Evolutionary conservation across 1,284 basidiomycete species (phyloP).

Genomic region (Laetiporus sulphureus): DNA sequence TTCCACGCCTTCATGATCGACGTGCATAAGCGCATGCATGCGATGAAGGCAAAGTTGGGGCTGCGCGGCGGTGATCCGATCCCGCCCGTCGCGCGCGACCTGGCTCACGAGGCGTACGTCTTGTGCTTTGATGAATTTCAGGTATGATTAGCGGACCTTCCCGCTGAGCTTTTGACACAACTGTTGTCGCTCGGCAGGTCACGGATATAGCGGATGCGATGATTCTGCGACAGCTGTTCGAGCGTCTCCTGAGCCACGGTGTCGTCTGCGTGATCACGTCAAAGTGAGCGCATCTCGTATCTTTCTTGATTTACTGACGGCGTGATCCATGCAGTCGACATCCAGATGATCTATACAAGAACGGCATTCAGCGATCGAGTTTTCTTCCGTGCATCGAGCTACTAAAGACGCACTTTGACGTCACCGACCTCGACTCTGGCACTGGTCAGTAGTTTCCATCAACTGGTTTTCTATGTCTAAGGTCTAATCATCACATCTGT

Average conservation of each 20-base stretch:
- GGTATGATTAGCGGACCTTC: constrained; percentile 35
- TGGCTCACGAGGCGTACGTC: constrained; percentile 82
- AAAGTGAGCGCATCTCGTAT: constrained; percentile 55
- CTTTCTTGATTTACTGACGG: background rate
- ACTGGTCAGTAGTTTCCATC: too few species aligned
- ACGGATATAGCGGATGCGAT: constrained; percentile 99
- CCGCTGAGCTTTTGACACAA: background rate
- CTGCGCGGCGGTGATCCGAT: constrained; percentile 77
- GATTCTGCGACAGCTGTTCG: constrained; percentile 89
- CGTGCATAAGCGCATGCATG: constrained; percentile 90
- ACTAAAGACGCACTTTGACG: constrained; percentile 80
- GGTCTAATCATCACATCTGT: constrained; percentile 20
- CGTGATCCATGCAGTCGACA: constrained; percentile 63
- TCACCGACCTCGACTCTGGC: constrained; percentile 91
- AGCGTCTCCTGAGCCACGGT: constrained; percentile 80
- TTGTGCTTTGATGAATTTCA: constrained; percentile 99
- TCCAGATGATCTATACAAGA: constrained; percentile 97
- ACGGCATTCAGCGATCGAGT: constrained; percentile 95
- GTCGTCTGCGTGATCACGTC: constrained; percentile 96
- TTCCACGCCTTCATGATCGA: constrained; percentile 99
- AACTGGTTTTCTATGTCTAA: too few species aligned
- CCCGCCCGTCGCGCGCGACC: constrained; percentile 80
- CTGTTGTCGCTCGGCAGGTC: constrained; percentile 43
- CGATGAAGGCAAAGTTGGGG: constrained; percentile 66
- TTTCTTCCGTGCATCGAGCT: constrained; percentile 96